Evolutionary conservation across 1,139 yeast species (phyloP).

Genomic region (Meyerozyma smithsonii): DNA sequence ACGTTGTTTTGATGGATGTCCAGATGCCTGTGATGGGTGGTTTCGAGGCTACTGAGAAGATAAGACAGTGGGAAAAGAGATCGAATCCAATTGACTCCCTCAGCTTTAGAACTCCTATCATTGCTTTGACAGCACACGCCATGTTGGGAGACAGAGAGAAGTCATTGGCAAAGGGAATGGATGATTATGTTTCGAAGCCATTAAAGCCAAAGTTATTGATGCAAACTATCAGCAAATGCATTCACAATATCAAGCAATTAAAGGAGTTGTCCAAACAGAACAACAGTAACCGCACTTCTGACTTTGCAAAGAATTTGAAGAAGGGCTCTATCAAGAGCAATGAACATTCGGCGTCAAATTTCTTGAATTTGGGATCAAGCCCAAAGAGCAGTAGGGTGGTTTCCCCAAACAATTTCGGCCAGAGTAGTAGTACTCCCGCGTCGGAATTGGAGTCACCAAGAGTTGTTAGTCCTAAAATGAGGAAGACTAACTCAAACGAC

Average conservation of each 20-base stretch:
- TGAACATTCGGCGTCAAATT: conserved; percentile 17
- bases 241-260: conserved; percentile 60
- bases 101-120: conserved; percentile 71
- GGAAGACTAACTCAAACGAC: conserved; percentile 28
- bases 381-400: conserved; percentile 12
- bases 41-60: conserved; percentile 81
- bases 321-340: conserved; percentile 28
- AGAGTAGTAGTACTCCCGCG: conserved; percentile 8
- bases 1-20: conserved; percentile 86
- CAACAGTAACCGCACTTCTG: conserved; percentile 41
- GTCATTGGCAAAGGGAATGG: conserved; percentile 86
- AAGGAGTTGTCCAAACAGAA: conserved; percentile 51
- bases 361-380: conserved; percentile 15
- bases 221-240: conserved; percentile 81
- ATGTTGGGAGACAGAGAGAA: conserved; percentile 88
- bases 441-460: conserved; percentile 7
- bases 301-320: conserved; percentile 45
- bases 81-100: conserved; percentile 67
- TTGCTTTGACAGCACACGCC: conserved; percentile 88
- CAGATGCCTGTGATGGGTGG: conserved; percentile 97
- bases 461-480: conserved; percentile 17
- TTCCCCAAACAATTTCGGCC: conserved; percentile 7
- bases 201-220: conserved; percentile 75
- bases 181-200: conserved; percentile 83
- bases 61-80: conserved; percentile 83